Evolutionary conservation across 2,329 filamentous ascomycete genomes (phyloP).

Genomic region (Hypoxylon sp.): DNA sequence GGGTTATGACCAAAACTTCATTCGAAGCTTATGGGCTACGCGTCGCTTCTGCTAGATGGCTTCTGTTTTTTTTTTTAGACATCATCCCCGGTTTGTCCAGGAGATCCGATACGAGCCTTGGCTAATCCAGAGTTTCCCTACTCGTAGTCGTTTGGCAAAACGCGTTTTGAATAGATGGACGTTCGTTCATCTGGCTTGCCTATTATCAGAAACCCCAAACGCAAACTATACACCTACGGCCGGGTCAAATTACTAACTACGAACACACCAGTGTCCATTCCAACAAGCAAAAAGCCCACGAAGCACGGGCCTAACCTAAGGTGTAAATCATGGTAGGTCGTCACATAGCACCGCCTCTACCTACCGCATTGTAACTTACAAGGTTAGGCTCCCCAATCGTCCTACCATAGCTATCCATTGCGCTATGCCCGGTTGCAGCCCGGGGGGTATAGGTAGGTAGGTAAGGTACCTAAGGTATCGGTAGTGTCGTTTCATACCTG

Average conservation of each 20-base stretch:
- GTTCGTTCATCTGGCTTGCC: not conserved
- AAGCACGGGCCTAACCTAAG: not conserved
- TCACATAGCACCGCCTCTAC: not conserved
- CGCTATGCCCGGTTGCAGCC: constrained; percentile 12
- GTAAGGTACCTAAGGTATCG: not conserved
- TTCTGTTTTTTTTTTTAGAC: not conserved
- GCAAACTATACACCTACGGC: not conserved
- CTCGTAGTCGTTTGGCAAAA: not conserved
- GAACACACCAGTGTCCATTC: not conserved
- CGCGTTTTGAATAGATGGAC: not conserved
- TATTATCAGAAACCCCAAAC: not conserved
- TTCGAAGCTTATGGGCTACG: not conserved
- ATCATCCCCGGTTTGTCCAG: not conserved
- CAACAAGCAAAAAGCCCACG: not conserved
- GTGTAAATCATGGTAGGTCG: not conserved
- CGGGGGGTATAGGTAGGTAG: not conserved
- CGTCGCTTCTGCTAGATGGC: not conserved
- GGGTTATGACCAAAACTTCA: not conserved
- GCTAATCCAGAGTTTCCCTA: not conserved
- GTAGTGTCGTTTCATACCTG: constrained; percentile 18
- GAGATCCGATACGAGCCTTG: not conserved
- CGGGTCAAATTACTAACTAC: not conserved
- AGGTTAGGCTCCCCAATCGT: not conserved
- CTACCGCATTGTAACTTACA: not conserved
- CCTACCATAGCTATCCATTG: constrained; percentile 6